These are phyloP conservation scores for Cercospora zeae-maydis DNA, from an alignment of 2,329 filamentous ascomycete species.

Conservation along the genomic window DNA sequence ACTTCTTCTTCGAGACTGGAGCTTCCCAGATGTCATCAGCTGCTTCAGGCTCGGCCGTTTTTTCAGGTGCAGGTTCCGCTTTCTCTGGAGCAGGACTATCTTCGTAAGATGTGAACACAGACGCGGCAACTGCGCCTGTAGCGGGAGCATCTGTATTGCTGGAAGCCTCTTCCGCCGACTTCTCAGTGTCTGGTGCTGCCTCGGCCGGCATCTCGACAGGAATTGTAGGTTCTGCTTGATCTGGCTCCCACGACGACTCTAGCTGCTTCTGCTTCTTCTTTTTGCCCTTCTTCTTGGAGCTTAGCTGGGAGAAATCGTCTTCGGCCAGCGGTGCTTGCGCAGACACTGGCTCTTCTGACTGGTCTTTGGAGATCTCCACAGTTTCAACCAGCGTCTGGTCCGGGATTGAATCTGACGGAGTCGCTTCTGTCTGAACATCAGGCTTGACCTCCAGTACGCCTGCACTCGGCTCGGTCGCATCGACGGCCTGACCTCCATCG, in stretches of 20 bases:
- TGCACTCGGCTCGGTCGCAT: not conserved
- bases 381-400: not conserved
- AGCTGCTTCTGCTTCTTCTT: constrained; percentile 39
- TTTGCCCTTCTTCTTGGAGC: constrained; percentile 35
- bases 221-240: not conserved
- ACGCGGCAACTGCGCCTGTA: not conserved
- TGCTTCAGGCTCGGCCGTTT: not conserved
- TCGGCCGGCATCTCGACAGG: not conserved
- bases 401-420: not conserved
- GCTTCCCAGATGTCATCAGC: not conserved
- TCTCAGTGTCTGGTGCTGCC: not conserved
- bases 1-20: constrained; percentile 30
- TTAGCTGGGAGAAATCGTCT: constrained; percentile 11
- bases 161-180: not conserved
- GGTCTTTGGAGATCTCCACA: not conserved
- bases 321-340: not conserved
- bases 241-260: constrained; percentile 10
- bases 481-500: not conserved
- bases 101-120: not conserved
- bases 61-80: not conserved
- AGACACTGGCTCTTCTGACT: not conserved
- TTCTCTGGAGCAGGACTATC: not conserved
- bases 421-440: not conserved
- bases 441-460: not conserved
- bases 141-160: not conserved